Evolutionary conservation across 805 yeast genomes (phyloP), one percentile per base, ranked within the genome.

Genomic region (Candida silvicultrix): DNA sequence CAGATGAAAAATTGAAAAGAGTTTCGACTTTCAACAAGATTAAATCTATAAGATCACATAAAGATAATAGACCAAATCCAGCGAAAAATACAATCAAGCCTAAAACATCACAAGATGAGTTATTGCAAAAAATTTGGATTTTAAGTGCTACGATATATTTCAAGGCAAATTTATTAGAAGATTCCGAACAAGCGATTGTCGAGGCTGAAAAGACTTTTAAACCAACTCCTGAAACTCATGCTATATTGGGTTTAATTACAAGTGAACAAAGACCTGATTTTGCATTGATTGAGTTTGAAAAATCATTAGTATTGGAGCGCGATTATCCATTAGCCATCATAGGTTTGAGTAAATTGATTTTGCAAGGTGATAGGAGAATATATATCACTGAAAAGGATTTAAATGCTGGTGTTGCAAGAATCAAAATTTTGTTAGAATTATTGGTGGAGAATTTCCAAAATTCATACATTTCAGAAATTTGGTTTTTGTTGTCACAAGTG

Each of bases 61-160:
- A 40, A 21, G 22, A 36, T 4, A 21, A 45, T 28, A 11, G 4
- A 7, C 7, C 12, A 5, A 28, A 10, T 25, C 31, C 45, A 18
- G 14, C 29, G 5, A 31, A 32, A 7, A 32, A 15, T 32, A 9
- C 21, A 12, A 18, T 18, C 14, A 45, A 20, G 22, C 21, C 36
- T 14, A 20, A 37, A 20, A 44, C 42, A 21, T 34, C 44, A 50
- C 46, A 40, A 46, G 40, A 29, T 28, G 47, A 41, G 38, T 40
- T n/a, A 28, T 58, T 81, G 40, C 88, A 82, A 54, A 70, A 71
- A 31, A 57, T 87, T 21, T 89, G 97, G 96, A 60, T 89, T 42
- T 78, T 89, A 77, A 73, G 87, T 0, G 74, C 89, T 0, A 73
- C 74, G 34, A 65, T 88, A 23, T 89, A 87, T 58, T 66, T 76